Evolutionary conservation across 2,329 filamentous ascomycete species (phyloP), one percentile per base, ranked within the genome.

Genomic region (Hypoxylon sp.): DNA sequence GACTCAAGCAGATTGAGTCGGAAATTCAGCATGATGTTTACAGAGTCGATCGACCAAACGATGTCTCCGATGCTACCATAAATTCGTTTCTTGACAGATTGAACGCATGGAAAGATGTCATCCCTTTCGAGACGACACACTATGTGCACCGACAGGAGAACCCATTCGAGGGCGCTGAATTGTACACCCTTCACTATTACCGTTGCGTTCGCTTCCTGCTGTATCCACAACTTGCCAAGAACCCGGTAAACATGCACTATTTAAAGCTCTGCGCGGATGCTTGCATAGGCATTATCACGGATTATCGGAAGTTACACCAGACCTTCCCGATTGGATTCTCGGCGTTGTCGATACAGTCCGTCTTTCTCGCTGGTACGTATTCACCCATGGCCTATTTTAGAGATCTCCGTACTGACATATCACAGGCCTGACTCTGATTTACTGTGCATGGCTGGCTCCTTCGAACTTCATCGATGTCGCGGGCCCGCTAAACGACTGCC

Each of bases 131-230:
- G 11, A 68, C 74, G 3, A 65, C 52, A 9, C 71, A 73, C 55
- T 77, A 75, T 57, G 72, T 75, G 17, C 74, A 76, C 24, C 68
- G 68, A 29, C 73, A 72, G 13, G 75, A 75, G 33, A 60, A 67
- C 9, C 72, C 75, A 9, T 77, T 73, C 31, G 76, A 78, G 37
- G 76, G 76, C 14, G 24, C 67, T 5, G 74, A 76, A 44, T 63
- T 77, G 31, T 78, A 77, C 54, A 77, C 75, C 3, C 74, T 78
- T n/a, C 76, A 76, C 47, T 78, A 77, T 56, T 68, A 77, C 42
- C 74, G 75, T 52, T 73, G 72, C 42, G 69, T 76, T 19, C 70
- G 73, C 17, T 78, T 76, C 50, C 44, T 78, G 22, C 60, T 78
- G 22, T 78, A 76, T 50, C 76, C 76, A 3, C 69, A 75, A 54